These are phyloP conservation scores for Neurospora sp. DNA, from an alignment of 2,329 filamentous ascomycete species.

Conservation along the genomic window DNA sequence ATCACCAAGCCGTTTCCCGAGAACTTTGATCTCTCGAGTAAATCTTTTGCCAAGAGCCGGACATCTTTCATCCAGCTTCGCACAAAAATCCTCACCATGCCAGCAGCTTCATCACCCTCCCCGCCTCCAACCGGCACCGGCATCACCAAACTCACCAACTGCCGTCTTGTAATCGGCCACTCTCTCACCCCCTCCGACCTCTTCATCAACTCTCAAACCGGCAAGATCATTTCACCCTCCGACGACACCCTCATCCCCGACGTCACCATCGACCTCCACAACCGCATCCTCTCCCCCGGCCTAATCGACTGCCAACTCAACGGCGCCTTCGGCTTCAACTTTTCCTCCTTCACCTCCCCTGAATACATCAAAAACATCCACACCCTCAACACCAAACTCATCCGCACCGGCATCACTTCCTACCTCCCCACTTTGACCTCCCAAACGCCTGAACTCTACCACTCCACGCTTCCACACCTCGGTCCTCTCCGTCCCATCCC, in stretches of 20 bases:
- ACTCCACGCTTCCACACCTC: slow-evolving; percentile 54
- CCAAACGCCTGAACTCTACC: slow-evolving; percentile 71
- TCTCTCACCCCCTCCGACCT: slow-evolving; percentile 65
- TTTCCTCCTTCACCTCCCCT: slow-evolving; percentile 74
- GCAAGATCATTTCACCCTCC: slow-evolving; percentile 69
- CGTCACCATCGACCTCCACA: slow-evolving; percentile 65
- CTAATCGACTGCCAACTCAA: slow-evolving; percentile 90
- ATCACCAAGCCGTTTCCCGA: background rate
- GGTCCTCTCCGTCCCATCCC: slow-evolving; percentile 41
- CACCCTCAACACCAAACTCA: slow-evolving; percentile 59
- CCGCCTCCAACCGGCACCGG: slow-evolving; percentile 28
- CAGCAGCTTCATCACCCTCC: slow-evolving; percentile 25
- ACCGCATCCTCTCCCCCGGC: slow-evolving; percentile 75
- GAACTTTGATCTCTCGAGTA: slow-evolving; percentile 1
- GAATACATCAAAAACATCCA: slow-evolving; percentile 64
- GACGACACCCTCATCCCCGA: slow-evolving; percentile 58
- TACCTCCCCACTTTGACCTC: slow-evolving; percentile 82
- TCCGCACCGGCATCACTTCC: slow-evolving; percentile 75
- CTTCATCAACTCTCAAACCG: slow-evolving; percentile 76
- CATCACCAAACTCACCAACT: slow-evolving; percentile 86
- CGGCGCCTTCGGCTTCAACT: slow-evolving; percentile 87
- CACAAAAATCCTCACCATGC: slow-evolving; percentile 30
- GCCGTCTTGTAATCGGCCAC: slow-evolving; percentile 61
- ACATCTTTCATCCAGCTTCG: slow-evolving; percentile 19
- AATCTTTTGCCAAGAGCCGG: slow-evolving; percentile 18